These are phyloP conservation scores for Jackrogersella multiformis DNA, from an alignment of 495 filamentous ascomycete species.

Conservation along the genomic window DNA sequence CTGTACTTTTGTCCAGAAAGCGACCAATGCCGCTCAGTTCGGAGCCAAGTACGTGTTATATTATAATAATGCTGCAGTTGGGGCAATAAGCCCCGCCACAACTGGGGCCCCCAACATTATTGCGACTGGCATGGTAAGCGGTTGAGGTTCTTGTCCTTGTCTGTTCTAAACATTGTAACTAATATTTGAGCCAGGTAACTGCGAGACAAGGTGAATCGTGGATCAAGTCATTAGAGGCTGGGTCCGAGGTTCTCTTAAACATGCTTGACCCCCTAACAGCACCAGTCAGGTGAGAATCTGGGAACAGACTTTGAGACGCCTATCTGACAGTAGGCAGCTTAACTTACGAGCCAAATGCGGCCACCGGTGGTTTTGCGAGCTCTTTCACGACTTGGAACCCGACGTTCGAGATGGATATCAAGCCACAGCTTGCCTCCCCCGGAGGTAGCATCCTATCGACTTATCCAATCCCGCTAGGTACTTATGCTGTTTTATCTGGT, in stretches of 20 bases:
- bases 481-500: conserved; percentile 64
- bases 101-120: conserved; percentile 38
- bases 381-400: conserved; percentile 66
- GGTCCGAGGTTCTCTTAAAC: conserved; percentile 52
- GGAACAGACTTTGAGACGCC: not conserved
- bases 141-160: not conserved
- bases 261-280: conserved; percentile 55
- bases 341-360: conserved; percentile 45
- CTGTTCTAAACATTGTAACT: conserved; percentile 10
- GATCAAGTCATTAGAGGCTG: conserved; percentile 50
- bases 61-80: conserved; percentile 57
- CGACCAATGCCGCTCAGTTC: conserved; percentile 57
- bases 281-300: conserved; percentile 43
- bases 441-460: conserved; percentile 68
- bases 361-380: conserved; percentile 57
- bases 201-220: conserved; percentile 56
- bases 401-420: conserved; percentile 62
- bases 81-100: conserved; percentile 45
- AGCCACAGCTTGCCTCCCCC: conserved; percentile 62
- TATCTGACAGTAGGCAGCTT: conserved; percentile 38
- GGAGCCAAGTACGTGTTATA: conserved; percentile 66
- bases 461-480: conserved; percentile 60
- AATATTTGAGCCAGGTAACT: conserved; percentile 44
- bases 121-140: conserved; percentile 55
- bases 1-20: conserved; percentile 61